Conservation (phyloP, 192 early-diverging fungal species). For the Gamsiella multidivaricata region DNA sequence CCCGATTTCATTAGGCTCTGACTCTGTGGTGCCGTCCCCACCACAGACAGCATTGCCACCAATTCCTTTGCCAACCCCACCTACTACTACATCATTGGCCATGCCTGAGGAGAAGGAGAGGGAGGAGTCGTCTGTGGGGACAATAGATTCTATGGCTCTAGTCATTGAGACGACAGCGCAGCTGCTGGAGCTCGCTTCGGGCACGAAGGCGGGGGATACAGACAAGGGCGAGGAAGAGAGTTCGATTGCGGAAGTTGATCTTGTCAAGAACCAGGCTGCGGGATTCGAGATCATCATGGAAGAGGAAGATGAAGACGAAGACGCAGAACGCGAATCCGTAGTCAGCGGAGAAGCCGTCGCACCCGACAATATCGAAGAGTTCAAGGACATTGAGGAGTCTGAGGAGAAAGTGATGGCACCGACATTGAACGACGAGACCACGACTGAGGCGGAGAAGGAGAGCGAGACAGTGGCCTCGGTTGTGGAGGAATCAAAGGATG, state of each 20-base stretch:
- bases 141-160: too few species aligned
- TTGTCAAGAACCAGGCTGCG: background rate
- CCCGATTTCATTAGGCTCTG: constrained; percentile 10
- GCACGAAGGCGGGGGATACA: background rate
- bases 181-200: too few species aligned
- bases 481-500: background rate
- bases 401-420: background rate
- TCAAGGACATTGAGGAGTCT: background rate
- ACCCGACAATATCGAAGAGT: background rate
- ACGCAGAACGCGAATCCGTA: background rate
- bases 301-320: constrained; percentile 32
- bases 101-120: background rate
- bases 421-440: background rate
- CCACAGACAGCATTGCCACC: constrained; percentile 40
- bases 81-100: background rate
- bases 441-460: background rate
- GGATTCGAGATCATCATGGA: constrained; percentile 33
- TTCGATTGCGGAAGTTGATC: background rate
- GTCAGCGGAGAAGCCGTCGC: background rate
- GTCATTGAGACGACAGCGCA: too few species aligned
- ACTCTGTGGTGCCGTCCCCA: constrained; percentile 8
- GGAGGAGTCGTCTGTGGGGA: too few species aligned
- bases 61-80: background rate
- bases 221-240: background rate
- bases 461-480: background rate